Conservation (phyloP, 2,329 filamentous ascomycete species). For the Bipolaris gigantea region DNA sequence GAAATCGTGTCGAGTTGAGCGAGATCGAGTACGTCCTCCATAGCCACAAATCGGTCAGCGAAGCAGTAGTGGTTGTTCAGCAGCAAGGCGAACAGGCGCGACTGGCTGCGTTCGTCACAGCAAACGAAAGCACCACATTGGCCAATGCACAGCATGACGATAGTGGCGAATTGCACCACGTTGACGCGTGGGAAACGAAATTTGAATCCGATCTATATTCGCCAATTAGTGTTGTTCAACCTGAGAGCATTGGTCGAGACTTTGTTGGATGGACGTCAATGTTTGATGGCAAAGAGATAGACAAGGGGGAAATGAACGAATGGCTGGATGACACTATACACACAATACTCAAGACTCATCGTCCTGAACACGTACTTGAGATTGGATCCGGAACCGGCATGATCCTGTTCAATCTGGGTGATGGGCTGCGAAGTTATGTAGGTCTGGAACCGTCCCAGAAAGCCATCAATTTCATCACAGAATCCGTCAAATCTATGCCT, state of each 20-base stretch:
- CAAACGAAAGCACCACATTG: background rate
- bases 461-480: constrained; percentile 4
- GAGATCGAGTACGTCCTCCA: constrained; percentile 23
- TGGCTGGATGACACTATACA: constrained; percentile 15
- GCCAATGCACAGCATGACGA: background rate
- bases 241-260: constrained; percentile 7
- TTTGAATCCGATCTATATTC: constrained; percentile 8
- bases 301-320: constrained; percentile 15
- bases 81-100: background rate
- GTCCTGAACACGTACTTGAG: constrained; percentile 5
- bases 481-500: constrained; percentile 3
- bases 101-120: background rate
- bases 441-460: constrained; percentile 6
- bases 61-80: background rate
- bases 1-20: constrained; percentile 28
- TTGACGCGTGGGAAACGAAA: constrained; percentile 7
- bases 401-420: constrained; percentile 15
- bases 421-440: constrained; percentile 3
- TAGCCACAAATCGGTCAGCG: background rate
- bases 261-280: constrained; percentile 15
- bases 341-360: background rate
- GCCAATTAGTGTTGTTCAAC: background rate
- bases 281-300: constrained; percentile 12
- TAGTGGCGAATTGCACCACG: background rate
- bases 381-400: constrained; percentile 14